Evolutionary conservation across 306 rosid genomes (phyloP).

Genomic region (Cicer chorassanicum): DNA sequence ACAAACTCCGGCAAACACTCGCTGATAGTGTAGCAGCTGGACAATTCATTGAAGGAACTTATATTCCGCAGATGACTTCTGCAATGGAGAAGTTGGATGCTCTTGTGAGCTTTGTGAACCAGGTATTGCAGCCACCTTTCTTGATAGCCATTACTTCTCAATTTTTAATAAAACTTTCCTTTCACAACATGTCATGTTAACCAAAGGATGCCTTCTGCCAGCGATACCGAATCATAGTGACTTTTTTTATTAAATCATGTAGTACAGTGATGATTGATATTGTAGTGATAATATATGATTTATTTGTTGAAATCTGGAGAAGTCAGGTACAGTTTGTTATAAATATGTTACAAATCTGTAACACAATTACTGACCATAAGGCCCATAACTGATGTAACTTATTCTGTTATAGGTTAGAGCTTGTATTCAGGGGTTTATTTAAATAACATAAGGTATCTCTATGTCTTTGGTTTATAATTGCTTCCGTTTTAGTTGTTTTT

Average conservation of each 20-base stretch:
- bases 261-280: not conserved
- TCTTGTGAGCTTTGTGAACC: conserved; percentile 72
- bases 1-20: conserved; percentile 75
- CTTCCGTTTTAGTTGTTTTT: too few species aligned
- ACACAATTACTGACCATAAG: too few species aligned
- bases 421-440: too few species aligned
- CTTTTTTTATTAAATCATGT: not conserved
- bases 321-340: too few species aligned
- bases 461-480: too few species aligned
- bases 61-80: conserved; percentile 61
- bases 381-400: too few species aligned
- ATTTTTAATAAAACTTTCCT: conserved; percentile 2
- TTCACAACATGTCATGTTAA: conserved; percentile 20
- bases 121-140: conserved; percentile 57
- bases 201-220: not conserved
- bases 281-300: not conserved
- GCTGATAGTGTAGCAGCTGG: conserved; percentile 76
- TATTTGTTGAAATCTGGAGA: not conserved
- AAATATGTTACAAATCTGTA: too few species aligned
- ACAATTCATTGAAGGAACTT: conserved; percentile 65
- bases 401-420: too few species aligned
- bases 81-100: conserved; percentile 87
- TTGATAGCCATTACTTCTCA: conserved; percentile 10
- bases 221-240: too few species aligned
- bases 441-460: too few species aligned